A percentile compares a stretch with the other conserved stretches of the same genome.
These are phyloP conservation scores for Hydnomerulius pinastri DNA, from an alignment of 768 basidiomycete species.

Conservation along the genomic window DNA sequence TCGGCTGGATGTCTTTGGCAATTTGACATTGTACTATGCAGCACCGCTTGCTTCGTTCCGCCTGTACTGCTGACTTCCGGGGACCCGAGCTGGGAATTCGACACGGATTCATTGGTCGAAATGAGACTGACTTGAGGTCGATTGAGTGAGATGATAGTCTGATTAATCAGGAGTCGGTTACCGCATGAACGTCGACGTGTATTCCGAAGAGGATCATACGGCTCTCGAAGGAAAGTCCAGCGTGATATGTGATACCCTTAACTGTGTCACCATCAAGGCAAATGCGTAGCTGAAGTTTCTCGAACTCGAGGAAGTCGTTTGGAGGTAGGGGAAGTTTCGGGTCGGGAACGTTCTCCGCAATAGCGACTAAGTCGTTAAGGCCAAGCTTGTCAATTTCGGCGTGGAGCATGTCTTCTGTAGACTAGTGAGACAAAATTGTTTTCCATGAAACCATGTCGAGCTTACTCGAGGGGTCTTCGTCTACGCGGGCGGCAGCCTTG, in stretches of 20 bases:
- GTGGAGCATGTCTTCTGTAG: conserved; percentile 7
- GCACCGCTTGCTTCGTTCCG: not conserved
- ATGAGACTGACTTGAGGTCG: not conserved
- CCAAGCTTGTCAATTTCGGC: conserved; percentile 9
- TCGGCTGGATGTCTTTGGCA: conserved; percentile 4
- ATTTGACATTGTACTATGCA: conserved; percentile 7
- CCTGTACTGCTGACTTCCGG: conserved; percentile 3
- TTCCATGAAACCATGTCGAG: not conserved
- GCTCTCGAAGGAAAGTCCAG: conserved; percentile 8
- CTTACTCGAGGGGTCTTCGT: conserved; percentile 10
- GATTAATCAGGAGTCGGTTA: not conserved
- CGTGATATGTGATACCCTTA: conserved; percentile 2
- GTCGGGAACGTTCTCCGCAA: conserved; percentile 5
- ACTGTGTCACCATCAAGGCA: not conserved
- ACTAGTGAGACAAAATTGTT: not conserved
- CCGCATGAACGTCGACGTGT: conserved; percentile 3
- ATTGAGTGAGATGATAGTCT: not conserved
- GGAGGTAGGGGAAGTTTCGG: conserved; percentile 4
- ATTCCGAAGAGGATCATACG: conserved; percentile 7
- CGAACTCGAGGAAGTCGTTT: conserved; percentile 9
- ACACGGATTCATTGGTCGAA: conserved; percentile 4
- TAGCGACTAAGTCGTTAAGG: conserved; percentile 5
- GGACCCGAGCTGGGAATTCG: conserved; percentile 4
- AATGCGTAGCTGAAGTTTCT: conserved; percentile 2
- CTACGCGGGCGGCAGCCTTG: not conserved